These are phyloP conservation scores for Phylloporus sp. DNA, from an alignment of 768 basidiomycete species.

Conservation along the genomic window DNA sequence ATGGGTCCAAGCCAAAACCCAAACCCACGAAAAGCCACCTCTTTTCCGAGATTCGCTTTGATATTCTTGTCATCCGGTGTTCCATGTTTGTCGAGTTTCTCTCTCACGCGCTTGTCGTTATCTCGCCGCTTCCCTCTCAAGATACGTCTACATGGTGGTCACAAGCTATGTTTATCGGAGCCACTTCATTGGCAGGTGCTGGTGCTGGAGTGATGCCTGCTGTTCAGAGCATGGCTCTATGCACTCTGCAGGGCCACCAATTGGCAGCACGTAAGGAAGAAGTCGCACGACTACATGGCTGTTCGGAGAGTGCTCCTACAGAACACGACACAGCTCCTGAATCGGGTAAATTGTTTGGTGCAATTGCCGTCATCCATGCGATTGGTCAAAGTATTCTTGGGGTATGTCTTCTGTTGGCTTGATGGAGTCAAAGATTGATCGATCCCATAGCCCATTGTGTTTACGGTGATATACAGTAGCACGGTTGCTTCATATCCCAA, in stretches of 20 bases:
- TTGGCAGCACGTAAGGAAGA: constrained; percentile 32
- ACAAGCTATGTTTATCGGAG: constrained; percentile 49
- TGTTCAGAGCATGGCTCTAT: constrained; percentile 69
- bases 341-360: constrained; percentile 64
- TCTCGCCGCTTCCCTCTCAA: constrained; percentile 45
- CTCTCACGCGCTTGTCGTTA: constrained; percentile 58
- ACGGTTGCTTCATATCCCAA: constrained; percentile 65
- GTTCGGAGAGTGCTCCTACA: not conserved
- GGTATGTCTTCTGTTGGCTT: constrained; percentile 26
- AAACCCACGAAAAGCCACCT: constrained; percentile 49
- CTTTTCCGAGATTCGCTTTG: constrained; percentile 61
- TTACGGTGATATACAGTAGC: constrained; percentile 59
- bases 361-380: constrained; percentile 64
- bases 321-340: constrained; percentile 33
- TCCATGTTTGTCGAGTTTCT: constrained; percentile 67
- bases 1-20: constrained; percentile 32
- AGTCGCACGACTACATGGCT: constrained; percentile 23
- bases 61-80: constrained; percentile 57
- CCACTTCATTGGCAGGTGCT: constrained; percentile 61
- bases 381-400: constrained; percentile 59
- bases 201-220: constrained; percentile 69
- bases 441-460: constrained; percentile 56
- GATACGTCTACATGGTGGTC: constrained; percentile 20
- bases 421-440: constrained; percentile 8
- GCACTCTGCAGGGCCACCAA: constrained; percentile 43